phyloP scores from a whole-genome alignment of 192 early-diverging fungal genomes.

The Coemansia sp. region DNA sequence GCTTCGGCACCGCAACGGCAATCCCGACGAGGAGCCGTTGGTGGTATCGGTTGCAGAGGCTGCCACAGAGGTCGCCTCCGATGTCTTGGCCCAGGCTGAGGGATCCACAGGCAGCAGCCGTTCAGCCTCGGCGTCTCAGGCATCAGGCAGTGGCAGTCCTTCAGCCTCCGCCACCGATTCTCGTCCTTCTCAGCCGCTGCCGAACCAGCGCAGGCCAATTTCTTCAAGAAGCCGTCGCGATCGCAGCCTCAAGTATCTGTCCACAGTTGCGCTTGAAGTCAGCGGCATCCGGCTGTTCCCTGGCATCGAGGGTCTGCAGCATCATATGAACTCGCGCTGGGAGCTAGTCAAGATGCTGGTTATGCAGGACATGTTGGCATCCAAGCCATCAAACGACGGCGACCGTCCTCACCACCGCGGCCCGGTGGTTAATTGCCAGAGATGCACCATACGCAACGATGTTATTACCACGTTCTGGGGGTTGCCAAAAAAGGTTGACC shows the following conservation, averaged over 20 bases:
- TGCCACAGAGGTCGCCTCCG: background rate
- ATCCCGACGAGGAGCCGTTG: background rate
- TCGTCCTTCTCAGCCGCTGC: background rate
- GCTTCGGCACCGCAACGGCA: background rate
- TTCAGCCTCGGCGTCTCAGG: background rate
- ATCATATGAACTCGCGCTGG: conserved; percentile 55
- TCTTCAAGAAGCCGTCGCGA: conserved; percentile 11
- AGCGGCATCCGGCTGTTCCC: conserved; percentile 36
- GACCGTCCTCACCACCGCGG: conserved; percentile 40
- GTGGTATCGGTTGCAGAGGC: background rate
- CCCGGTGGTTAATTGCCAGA: conserved; percentile 39
- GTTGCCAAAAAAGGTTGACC: conserved; percentile 48
- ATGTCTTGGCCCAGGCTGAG: background rate
- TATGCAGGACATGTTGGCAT: conserved; percentile 52
- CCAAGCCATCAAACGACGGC: conserved; percentile 22
- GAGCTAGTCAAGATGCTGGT: conserved; percentile 55
- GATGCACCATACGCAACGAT: conserved; percentile 50
- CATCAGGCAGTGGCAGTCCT: background rate
- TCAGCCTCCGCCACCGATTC: background rate
- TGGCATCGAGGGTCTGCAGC: conserved; percentile 40
- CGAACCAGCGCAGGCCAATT: background rate
- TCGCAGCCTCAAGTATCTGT: conserved; percentile 42
- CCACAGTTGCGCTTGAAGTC: conserved; percentile 43
- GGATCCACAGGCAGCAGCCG: background rate
- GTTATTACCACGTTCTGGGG: conserved; percentile 57